Evolutionary conservation across 2,329 filamentous ascomycete genomes (phyloP), one percentile per base, ranked within the genome.

Genomic region (Talaromyces pinophilus): DNA sequence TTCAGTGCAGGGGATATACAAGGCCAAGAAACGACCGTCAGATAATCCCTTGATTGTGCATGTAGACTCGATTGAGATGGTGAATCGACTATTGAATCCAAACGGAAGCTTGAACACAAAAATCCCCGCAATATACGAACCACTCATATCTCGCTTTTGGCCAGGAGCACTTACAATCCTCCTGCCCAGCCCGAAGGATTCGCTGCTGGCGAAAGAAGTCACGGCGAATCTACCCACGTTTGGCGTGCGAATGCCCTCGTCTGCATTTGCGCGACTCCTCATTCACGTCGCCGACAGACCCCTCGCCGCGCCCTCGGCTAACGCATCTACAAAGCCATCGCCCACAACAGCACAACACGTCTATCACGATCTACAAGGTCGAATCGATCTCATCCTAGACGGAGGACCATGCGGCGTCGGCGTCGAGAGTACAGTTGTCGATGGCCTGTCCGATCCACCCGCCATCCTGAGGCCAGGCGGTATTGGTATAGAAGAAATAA

Each of bases 21-120:
- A 87, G 25, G 93, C 92, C 62, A 99, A 99, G 80, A 91, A 92
- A 65, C 83, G 95, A 64, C 95, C 95, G 3, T 91, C 90, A 6
- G 95, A 99, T 76, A 99, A 99, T 77, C 95, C 95, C 19, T 86
- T 99, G 67, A 99, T 99, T 71, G 89, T 97, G 28, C 95, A 99
- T 77, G 84, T 98, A 63, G 89, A 90, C 72, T 95, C 95, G 64
- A 79, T 97, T 11, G 80, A 85, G 25, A 95, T 96, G 85, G 81
- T 96, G 65, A 84, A 90, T 64, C 78, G 79, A 3, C 77, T 96
- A 10, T 81, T 96, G 33, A 75, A 77, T 66, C 77, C 81, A 2
- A 46, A 59, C 17, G 61, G 71, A 64, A 75, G 68, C 33, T 15
- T 50, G 5, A 68, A 67, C 69, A 71, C 73, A 40, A 62, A 71